phyloP scores from a whole-genome alignment of 2,329 filamentous ascomycete genomes.

The Cryphonectria carpinicola region DNA sequence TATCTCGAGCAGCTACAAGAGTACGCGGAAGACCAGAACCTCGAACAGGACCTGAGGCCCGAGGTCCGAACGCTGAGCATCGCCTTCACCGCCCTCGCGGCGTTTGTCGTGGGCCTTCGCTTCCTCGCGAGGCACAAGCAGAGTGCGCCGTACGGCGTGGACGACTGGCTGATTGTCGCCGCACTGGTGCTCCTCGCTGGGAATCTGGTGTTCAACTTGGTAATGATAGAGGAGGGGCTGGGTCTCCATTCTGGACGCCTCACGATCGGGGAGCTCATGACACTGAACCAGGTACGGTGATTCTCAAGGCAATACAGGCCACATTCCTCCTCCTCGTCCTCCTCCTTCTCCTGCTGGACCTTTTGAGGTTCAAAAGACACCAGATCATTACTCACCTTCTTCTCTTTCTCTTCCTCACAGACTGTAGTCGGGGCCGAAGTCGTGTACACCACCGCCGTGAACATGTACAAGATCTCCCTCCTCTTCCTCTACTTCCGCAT shows the following conservation, averaged over 20 bases:
- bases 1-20: conserved; percentile 17
- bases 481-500: conserved; percentile 26
- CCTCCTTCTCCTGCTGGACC: no score
- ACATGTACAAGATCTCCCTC: conserved; percentile 21
- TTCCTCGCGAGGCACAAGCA: conserved; percentile 14
- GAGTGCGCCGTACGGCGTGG: conserved; percentile 16
- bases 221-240: conserved; percentile 15
- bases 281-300: conserved; percentile 8
- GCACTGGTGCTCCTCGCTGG: conserved; percentile 13
- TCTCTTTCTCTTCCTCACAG: background rate
- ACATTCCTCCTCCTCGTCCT: no score
- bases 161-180: conserved; percentile 21
- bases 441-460: conserved; percentile 19
- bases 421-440: conserved; percentile 22
- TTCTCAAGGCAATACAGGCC: no score
- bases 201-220: conserved; percentile 20
- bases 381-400: background rate
- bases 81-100: conserved; percentile 32
- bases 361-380: no score
- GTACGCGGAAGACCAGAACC: conserved; percentile 7
- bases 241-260: conserved; percentile 20
- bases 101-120: conserved; percentile 10
- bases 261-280: conserved; percentile 13
- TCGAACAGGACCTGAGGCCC: conserved; percentile 15
- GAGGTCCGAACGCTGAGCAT: conserved; percentile 33